Base-by-base conservation (phyloP, 2,329 filamentous ascomycete species). In the Diaporthe sp. region DNA sequence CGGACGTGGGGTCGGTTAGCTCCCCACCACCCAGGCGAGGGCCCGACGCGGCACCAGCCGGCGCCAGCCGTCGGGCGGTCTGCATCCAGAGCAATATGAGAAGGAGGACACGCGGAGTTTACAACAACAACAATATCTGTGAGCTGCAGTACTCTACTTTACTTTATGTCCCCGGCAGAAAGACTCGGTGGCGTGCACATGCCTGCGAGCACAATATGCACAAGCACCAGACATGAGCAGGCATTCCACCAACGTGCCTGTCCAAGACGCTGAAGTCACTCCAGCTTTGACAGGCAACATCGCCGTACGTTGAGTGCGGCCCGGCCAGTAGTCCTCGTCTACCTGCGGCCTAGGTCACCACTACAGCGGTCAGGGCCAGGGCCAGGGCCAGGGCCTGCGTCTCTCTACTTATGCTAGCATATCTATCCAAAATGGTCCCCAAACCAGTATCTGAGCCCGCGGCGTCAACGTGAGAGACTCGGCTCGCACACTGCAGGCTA, bases 1-100 rank as follows among this genome's bases (percentile, higher is more conserved):
- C 47, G 37, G 61, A 67, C 44, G 61, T 67, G 61, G 61, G 61
- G 61, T 67, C 44, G 22, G n/a, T 15, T 67, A 44, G 63, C 42
- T 37, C 44, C 63, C 44, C 63, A 37, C 63, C 47, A 34, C 15
- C 57, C 4, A 13, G 42, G 44, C 63, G 28, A 17, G 44, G 31
- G 22, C 13, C 17, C 37, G 37, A 49, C 31, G 17, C 63, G 63
- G 3, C 31, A 34, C 63, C 63, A 68, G 63, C 44, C 63, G 63
- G 63, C 63, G 15, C 63, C 63, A 68, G 63, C 63, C 63, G 63
- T 51, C 63, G 6, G 22, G 20, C 25, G 20, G 20, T 37, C 20
- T 25, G 22, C 31, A 25, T n/a, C 17, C 10, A 37, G 17, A 31
- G 25, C 61, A 34, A 31, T 4, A 61, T n/a, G 65, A 10, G 25